Conservation (phyloP, 306 rosid genomes). For the Cucumis cinereus region DNA sequence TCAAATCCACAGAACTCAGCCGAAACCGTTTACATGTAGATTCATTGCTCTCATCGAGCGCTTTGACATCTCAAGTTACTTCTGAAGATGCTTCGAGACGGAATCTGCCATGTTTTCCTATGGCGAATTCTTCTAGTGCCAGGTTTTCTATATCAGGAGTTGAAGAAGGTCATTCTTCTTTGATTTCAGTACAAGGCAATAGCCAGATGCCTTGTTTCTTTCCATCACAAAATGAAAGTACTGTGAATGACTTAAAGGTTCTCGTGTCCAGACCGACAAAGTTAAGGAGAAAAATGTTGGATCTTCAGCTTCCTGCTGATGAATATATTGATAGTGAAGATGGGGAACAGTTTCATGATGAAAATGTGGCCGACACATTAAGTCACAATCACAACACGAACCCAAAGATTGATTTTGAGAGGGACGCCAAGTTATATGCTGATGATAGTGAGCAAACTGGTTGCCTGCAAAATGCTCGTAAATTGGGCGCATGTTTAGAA, state of each 20-base stretch:
- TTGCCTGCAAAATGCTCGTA: slow-evolving; percentile 31
- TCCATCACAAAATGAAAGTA: slow-evolving; percentile 3
- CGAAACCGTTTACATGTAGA: slow-evolving; percentile 10
- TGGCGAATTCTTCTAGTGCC: slow-evolving; percentile 9
- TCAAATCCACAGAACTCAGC: slow-evolving; percentile 11
- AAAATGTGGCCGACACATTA: slow-evolving; percentile 31
- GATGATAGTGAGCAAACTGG: slow-evolving; percentile 29
- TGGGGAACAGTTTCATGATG: slow-evolving; percentile 56
- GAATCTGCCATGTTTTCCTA: slow-evolving; percentile 9
- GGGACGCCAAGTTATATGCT: slow-evolving; percentile 24
- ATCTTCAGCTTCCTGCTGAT: slow-evolving; percentile 87
- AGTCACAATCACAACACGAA: background rate
- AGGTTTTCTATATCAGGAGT: slow-evolving; percentile 11
- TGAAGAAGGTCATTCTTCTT: slow-evolving; percentile 13
- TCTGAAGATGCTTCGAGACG: slow-evolving; percentile 14
- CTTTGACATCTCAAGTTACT: slow-evolving; percentile 9
- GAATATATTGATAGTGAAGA: slow-evolving; percentile 70
- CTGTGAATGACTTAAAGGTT: slow-evolving; percentile 8
- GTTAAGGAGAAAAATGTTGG: slow-evolving; percentile 66
- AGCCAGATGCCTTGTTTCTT: background rate
- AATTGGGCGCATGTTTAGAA: slow-evolving; percentile 23
- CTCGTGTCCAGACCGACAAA: slow-evolving; percentile 66
- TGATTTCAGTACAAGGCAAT: slow-evolving; percentile 12
- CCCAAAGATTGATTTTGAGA: slow-evolving; percentile 18
- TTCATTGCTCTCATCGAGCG: slow-evolving; percentile 12